Evolutionary conservation across 768 basidiomycete genomes (phyloP), one percentile per base, ranked within the genome.

Genomic region (Russula vinacea): DNA sequence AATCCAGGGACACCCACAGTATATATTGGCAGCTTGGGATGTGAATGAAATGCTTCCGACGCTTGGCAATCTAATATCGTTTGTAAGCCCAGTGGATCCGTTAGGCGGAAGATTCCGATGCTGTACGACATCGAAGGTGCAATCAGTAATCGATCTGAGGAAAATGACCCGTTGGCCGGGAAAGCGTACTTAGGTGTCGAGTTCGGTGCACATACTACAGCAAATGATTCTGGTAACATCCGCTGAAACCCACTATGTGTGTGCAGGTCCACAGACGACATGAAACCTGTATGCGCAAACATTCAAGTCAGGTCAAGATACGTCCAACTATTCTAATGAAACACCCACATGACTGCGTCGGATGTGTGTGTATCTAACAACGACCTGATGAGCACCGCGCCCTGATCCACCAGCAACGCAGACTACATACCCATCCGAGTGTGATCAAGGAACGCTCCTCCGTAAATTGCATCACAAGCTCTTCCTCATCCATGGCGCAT

Each of bases 261-360:
- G 69, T 97, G 94, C 26, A 97, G 74, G 73, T 96, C 94, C 19
- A 94, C 87, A 8, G 93, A 95, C 6, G 93, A 94, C 90, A 96
- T 93, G 77, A 97, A 97, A 74, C 86, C 86, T 88, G 62, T 44
- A 39, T 35, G 2, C 26, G 52, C 51, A 33, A 49, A 39, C 26
- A 8, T 49, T 65, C 39, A 69, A 29, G 47, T 62, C 5, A 51
- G 52, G n/a, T 32, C 35, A 44, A 60, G 58, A 29, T 42, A 64
- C 35, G 45, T 14, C 26, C 47, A 19, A 32, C 11, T 7, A 5
- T 10, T 2, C 22, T 32, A 26, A 29, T 39, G 37, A 9, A 35
- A n/a, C 11, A 85, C 64, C 67, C 14, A 87, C 92, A 94, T 60
- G 88, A 88, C 68, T 94, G 93, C 5, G 90, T 88, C 1, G 93